Evolutionary conservation across 768 basidiomycete species (phyloP), one percentile per base, ranked within the genome.

Genomic region (Boletus subparvulus): DNA sequence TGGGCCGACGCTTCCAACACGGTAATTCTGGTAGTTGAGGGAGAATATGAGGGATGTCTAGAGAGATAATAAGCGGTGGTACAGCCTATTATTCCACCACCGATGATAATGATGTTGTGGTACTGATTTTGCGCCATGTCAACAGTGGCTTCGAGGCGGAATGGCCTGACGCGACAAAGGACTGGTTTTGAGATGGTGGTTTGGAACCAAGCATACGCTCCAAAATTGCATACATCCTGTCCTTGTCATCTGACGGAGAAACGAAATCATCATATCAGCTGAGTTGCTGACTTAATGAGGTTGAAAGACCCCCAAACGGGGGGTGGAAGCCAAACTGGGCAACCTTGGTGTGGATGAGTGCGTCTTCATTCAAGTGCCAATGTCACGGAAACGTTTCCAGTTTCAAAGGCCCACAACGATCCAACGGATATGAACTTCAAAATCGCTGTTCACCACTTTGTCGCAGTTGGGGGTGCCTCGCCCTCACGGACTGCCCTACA

Each of bases 81-180:
- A 55, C 87, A 85, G 10, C 93, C 93, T 40, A 94, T 88, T 61
- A 94, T 93, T 0, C 93, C 93, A 21, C 86, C 93, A 28, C 93
- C 92, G 58, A 95, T 78, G 57, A 95, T 83, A 32, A 90, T 80
- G 52, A 94, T 85, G 47, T 83, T 62, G 41, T 58, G 64, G 41
- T 67, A 53, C 21, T 52, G 56, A 2, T 46, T 28, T 45, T 63
- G 58, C 24, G 47, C 48, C 71, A 69, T 72, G 46, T 37, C 26
- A 16, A 35, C 2, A 8, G 8, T 16, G 17, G 17, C 19, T 26
- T 47, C 7, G 33, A 30, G 16, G 21, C 9, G n/a, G n/a, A 52
- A 30, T 10, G 11, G n/a, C 26, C 43, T 35, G 45, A 33, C 26
- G 17, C 4, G 32, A 54, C 50, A 52, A 21, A 13, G 9, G 14